phyloP scores from a whole-genome alignment of 441 rosid genomes.

The Croton laevigatus region DNA sequence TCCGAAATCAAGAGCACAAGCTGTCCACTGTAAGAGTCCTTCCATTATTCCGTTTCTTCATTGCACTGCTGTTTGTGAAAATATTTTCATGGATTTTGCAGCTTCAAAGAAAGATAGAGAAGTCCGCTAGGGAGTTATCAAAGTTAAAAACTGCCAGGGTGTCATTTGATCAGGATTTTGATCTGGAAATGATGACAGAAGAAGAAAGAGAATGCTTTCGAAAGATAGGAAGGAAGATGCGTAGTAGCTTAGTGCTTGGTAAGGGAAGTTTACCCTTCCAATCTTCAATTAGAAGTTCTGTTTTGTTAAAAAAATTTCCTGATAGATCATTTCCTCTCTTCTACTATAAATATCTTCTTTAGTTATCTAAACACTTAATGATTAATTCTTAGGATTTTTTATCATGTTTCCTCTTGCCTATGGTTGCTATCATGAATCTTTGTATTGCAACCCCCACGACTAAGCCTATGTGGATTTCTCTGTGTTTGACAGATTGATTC shows the following conservation, averaged over 20 bases:
- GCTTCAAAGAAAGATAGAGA: constrained; percentile 65
- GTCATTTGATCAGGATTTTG: constrained; percentile 46
- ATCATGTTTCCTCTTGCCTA: neutral
- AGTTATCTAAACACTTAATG: neutral
- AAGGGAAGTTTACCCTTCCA: constrained; percentile 13
- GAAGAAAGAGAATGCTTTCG: constrained; percentile 80
- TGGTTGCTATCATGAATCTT: neutral
- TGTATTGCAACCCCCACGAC: neutral
- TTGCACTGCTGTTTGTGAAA: constrained; percentile 10
- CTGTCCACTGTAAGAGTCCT: constrained; percentile 58
- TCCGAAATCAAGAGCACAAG: constrained; percentile 57
- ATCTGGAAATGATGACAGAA: constrained; percentile 60
- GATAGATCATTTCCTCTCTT: neutral
- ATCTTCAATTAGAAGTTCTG: neutral
- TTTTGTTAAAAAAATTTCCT: neutral
- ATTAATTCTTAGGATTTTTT: neutral
- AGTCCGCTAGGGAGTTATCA: constrained; percentile 42
- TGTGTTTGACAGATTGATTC: too few relatives aligned
- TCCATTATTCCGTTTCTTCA: constrained; percentile 12
- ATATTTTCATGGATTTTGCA: constrained; percentile 32
- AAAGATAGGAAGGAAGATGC: constrained; percentile 67
- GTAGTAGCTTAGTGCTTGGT: constrained; percentile 67
- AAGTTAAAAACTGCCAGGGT: constrained; percentile 51
- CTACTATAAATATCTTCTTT: neutral
- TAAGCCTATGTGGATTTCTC: too few relatives aligned